Evolutionary conservation across 2,329 filamentous ascomycete genomes (phyloP), one percentile per base, ranked within the genome.

Genomic region (Sporothrix brunneoviolacea): DNA sequence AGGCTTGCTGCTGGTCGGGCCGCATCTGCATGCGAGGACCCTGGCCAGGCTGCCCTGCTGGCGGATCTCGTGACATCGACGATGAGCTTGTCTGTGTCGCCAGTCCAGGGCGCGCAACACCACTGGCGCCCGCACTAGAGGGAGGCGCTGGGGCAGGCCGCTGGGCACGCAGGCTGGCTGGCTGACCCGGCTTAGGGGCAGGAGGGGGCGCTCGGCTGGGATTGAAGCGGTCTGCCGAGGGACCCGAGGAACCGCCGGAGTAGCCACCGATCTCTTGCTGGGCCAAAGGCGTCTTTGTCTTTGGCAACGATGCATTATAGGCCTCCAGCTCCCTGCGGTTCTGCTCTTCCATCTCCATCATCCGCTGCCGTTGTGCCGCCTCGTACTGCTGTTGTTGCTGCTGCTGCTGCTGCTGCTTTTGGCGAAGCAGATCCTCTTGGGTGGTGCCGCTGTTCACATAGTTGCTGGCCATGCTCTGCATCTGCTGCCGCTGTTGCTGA

Each of bases 221-320:
- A 65, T 95, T 95, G 68, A 90, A 97, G 55, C 89, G 81, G 59
- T 83, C 80, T 41, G 65, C 53, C 5, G 69, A 61, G n/a, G 74
- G 67, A 28, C 70, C 64, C 13, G 76, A 64, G 18, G 72, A 59
- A 39, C 74, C 70, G 54, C 80, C 76, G 54, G 79, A 75, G 55
- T 81, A 86, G 28, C 84, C 83, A 51, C 88, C 88, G 58, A 97
- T 71, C 66, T 97, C 93, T 68, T 96, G 91, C 65, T 97, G 88
- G 28, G 91, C 90, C 57, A 93, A 62, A 3, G 88, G 88, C 10
- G 83, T 71, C 64, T 88, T 88, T 56, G 78, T 83, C 72, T 95
- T 86, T 28, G 90, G 91, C 53, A 96, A 71, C 21, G 88, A 89
- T 32, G 88, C 86, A 66, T 97, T 95, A 68, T 95, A 96, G 16